A percentile compares a stretch with the other conserved stretches of the same genome.
These are phyloP conservation scores for Abrus pulchellus DNA, from an alignment of 306 rosid genomes.

Conservation along the genomic window DNA sequence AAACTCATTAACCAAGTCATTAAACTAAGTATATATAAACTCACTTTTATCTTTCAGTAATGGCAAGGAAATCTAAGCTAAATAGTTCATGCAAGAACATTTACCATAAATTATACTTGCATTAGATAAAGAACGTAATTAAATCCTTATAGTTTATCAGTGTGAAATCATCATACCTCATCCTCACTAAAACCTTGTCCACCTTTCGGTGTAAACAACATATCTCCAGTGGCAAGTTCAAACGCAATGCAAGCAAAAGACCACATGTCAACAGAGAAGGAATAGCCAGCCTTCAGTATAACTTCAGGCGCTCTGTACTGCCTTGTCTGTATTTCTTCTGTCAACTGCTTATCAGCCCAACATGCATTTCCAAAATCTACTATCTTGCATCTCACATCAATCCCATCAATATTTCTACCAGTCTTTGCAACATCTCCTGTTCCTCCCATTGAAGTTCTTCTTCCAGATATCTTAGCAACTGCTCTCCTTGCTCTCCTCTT, in stretches of 20 bases:
- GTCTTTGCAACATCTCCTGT: constrained; percentile 58
- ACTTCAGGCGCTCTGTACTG: constrained; percentile 99
- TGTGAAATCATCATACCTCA: constrained; percentile 69
- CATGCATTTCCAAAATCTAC: constrained; percentile 98
- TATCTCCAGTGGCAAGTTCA: constrained; percentile 97
- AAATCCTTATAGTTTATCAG: constrained; percentile 32
- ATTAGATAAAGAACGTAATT: constrained; percentile 12
- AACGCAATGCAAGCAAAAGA: constrained; percentile 93
- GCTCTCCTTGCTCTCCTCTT: constrained; percentile 90
- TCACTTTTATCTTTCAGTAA: constrained; percentile 16
- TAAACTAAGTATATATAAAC: neutral
- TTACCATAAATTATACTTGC: constrained; percentile 31
- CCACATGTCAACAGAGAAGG: constrained; percentile 94
- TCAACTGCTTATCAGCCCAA: constrained; percentile 79
- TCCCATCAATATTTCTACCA: constrained; percentile 69
- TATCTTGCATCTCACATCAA: constrained; percentile 89
- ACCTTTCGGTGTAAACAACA: constrained; percentile 84
- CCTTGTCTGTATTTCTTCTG: constrained; percentile 93
- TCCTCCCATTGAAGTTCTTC: constrained; percentile 81
- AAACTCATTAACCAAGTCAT: constrained; percentile 25
- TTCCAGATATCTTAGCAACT: constrained; percentile 87
- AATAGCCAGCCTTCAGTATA: constrained; percentile 78
- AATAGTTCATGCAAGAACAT: constrained; percentile 26
- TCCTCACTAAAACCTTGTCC: constrained; percentile 93
- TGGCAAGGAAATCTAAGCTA: constrained; percentile 35